These are phyloP conservation scores for Tilletia caries DNA, from an alignment of 1,284 basidiomycete genomes.

Conservation along the genomic window DNA sequence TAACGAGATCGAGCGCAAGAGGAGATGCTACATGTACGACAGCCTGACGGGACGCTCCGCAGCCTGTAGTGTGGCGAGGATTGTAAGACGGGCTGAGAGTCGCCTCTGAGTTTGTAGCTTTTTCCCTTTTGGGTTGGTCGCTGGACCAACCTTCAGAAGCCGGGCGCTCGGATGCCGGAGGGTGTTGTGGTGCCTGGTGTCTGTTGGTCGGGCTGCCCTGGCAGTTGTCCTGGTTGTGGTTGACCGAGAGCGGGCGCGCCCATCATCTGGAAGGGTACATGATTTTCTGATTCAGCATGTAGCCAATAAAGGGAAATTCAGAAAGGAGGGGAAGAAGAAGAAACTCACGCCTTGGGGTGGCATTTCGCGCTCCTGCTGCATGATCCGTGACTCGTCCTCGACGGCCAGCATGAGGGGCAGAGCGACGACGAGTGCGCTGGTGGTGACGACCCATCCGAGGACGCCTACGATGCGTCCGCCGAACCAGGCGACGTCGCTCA, in stretches of 20 bases:
- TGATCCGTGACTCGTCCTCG: constrained; percentile 91
- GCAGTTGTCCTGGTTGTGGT: not conserved
- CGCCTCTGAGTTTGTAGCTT: too few species aligned
- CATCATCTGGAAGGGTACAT: constrained; percentile 4
- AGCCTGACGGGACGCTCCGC: too few species aligned
- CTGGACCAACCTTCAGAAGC: too few species aligned
- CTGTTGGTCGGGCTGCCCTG: not conserved
- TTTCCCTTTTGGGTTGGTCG: too few species aligned
- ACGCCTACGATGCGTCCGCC: constrained; percentile 74
- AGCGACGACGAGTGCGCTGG: constrained; percentile 85
- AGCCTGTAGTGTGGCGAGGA: too few species aligned
- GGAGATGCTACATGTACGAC: too few species aligned
- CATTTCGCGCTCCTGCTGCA: constrained; percentile 92
- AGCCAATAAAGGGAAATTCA: not conserved
- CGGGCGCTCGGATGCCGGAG: constrained; percentile 7
- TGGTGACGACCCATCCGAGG: constrained; percentile 90
- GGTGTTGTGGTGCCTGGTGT: constrained; percentile 5
- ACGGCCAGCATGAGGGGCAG: constrained; percentile 86
- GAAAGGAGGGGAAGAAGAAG: not conserved
- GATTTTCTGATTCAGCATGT: not conserved
- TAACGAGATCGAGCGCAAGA: too few species aligned
- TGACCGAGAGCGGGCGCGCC: not conserved
- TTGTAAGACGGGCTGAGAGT: too few species aligned
- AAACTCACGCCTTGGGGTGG: constrained; percentile 64
- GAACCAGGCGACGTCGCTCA: constrained; percentile 61